phyloP scores from a whole-genome alignment of 1,284 basidiomycete species.

The Golubevia sp. region DNA sequence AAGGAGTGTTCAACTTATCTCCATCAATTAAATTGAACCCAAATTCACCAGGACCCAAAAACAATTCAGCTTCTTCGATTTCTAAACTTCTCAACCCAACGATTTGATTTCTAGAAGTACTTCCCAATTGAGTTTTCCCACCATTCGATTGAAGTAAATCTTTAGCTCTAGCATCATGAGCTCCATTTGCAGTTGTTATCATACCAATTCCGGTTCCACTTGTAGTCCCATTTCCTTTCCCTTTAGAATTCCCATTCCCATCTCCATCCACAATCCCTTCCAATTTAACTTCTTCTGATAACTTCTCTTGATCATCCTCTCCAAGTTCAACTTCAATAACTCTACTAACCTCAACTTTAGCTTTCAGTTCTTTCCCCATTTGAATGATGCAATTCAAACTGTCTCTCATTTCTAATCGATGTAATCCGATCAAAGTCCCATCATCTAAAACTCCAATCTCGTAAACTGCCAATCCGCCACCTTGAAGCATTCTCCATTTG shows the following conservation, averaged over 20 bases:
- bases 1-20: background rate
- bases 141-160: too few species aligned
- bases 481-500: constrained; percentile 53
- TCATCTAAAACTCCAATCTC: constrained; percentile 56
- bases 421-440: constrained; percentile 43
- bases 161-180: too few species aligned
- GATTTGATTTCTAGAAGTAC: background rate
- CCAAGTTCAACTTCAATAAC: background rate
- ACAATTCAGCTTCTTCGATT: background rate
- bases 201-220: too few species aligned
- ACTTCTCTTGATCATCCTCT: background rate
- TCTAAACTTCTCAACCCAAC: background rate
- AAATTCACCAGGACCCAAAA: background rate
- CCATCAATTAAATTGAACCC: background rate
- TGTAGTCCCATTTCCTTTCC: too few species aligned
- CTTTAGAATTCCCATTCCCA: background rate
- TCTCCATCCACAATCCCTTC: too few species aligned
- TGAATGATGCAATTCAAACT: constrained; percentile 33
- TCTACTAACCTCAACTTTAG: constrained; percentile 6
- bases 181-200: too few species aligned
- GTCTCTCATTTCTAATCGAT: constrained; percentile 34
- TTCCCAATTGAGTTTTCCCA: too few species aligned
- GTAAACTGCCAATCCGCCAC: constrained; percentile 45
- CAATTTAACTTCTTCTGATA: too few species aligned
- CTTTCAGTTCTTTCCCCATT: constrained; percentile 40